Base-by-base conservation (phyloP, 768 basidiomycete species). In the Leccinum rimulosum region DNA sequence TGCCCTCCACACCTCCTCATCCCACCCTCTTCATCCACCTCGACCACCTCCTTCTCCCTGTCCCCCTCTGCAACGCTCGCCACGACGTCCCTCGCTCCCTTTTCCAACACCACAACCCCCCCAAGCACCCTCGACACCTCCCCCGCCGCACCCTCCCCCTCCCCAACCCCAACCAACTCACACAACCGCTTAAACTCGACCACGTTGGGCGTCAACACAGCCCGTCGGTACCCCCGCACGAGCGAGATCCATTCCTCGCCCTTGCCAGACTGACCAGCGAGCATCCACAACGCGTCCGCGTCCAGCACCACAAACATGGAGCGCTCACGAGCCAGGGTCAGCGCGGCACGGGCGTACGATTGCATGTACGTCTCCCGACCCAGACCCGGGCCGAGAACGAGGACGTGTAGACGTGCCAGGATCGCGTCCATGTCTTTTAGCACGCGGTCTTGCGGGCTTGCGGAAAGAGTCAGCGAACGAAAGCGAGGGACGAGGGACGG, bases 1-100 rank as follows among this genome's bases (percentile, higher is more conserved):
- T 98, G 97, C 1, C 97, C 97, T 12, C 97, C 96, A 66, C 93
- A 95, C 56, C 97, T 79, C 76, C 96, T 96, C 66, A 92, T 65
- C 2, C 96, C 95, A 2, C 97, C 97, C 55, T 83, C 75, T 0
- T 80, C 75, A 62, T 89, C 86, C 30, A 90, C 85, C 54, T 82
- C 79, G 4, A 94, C 74, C 4, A 83, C 82, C 66, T 89, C 86
- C 57, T 79, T 77, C 0, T 77, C 79, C 64, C 84, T 79, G 0
- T 73, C 76, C 15, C 83, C 79, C 0, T 73, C 76, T 10, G 73
- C 76, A 43, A 83, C 85, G 7, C 84, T 86, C 12, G 93, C 86
- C 55, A 99, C 86, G 63, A 93, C 80, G 70, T 99, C 97, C 30
- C 74, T 77, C 1, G 79, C 74, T 6, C 96, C 97, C 72, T 99